Base-by-base conservation (phyloP, 2,329 filamentous ascomycete species). In the Pestalotiopsis sp. region DNA sequence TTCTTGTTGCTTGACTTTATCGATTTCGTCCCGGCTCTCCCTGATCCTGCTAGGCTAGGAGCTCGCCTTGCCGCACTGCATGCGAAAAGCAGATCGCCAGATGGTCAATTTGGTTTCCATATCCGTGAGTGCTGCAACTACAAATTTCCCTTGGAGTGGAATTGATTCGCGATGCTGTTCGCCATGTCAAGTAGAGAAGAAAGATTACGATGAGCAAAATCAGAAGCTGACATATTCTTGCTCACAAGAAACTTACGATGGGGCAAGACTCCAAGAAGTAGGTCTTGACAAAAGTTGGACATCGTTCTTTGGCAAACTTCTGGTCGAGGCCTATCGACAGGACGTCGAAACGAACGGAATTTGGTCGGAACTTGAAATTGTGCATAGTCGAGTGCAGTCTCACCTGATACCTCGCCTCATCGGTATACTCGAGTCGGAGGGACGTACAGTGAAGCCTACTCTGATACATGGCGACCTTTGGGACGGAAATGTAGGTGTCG, bases 391-490 rank as follows among this genome's bases (percentile, higher is more conserved):
- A 24, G 59, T 65, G 24, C 40, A 70, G 4, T 40, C 65, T 3
- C 69, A 60, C 20, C 57, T 71, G 6, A 68, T 73, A 20, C 71
- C 72, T 7, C 70, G 70, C 3, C 64, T 73, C 0, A 65, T 73
- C 9, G 69, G 70, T 9, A 48, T 68, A 1, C 44, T 72, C 10
- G 65, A 64, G 30, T 24, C 70, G 0, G 68, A 69, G 0, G 69
- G 69, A 2, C 58, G 69, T 5, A 66, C 69, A 2, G 65, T 72
- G 3, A 72, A 71, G 24, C 71, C 69, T 4, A 65, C 61, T 2
- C 48, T 72, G 52, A 73, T 73, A 60, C 72, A 73, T 7, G 71
- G 70, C 0, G 70, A 73, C 35, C 70, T 73, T 11, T 73, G 70
- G 71, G 70, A 73, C 22, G 68, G 67, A 24, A 73, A 72, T 38